Evolutionary conservation across 2,329 filamentous ascomycete genomes (phyloP).

Genomic region (Sarocladiaceae sp.): DNA sequence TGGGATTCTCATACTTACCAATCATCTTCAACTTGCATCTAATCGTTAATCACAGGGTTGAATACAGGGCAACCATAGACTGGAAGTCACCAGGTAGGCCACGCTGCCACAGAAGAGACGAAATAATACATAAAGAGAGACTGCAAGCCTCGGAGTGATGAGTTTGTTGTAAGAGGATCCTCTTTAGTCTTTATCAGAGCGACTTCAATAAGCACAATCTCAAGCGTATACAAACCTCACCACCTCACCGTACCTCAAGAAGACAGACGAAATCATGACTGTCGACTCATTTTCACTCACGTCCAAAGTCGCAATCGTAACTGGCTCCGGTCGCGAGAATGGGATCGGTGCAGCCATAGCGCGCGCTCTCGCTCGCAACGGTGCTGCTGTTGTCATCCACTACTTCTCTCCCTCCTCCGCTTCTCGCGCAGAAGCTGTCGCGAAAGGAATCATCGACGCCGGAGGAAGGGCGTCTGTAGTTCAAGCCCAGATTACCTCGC

Average conservation of each 20-base stretch:
- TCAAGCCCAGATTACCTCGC: constrained; percentile 25
- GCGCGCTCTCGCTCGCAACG: constrained; percentile 31
- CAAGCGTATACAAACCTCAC: no score
- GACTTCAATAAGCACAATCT: no score
- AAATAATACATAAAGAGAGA: no score
- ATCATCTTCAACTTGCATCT: no score
- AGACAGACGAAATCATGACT: constrained; percentile 16
- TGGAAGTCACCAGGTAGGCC: no score
- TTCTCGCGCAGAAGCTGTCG: constrained; percentile 23
- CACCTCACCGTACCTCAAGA: neutral
- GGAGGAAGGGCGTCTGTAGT: constrained; percentile 26
- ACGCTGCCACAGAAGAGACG: no score
- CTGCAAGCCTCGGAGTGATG: no score
- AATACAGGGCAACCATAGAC: no score
- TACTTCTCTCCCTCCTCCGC: constrained; percentile 29
- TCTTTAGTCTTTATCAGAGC: no score
- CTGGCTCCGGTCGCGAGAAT: constrained; percentile 37
- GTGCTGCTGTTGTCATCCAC: constrained; percentile 33
- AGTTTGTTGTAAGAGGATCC: no score
- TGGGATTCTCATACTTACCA: no score
- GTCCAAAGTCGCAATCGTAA: constrained; percentile 37
- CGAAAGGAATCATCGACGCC: constrained; percentile 18
- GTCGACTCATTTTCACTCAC: constrained; percentile 29
- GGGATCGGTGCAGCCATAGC: constrained; percentile 38
- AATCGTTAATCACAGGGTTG: no score